These are phyloP conservation scores for Calocera cornea DNA, from an alignment of 768 basidiomycete genomes.

Conservation along the genomic window DNA sequence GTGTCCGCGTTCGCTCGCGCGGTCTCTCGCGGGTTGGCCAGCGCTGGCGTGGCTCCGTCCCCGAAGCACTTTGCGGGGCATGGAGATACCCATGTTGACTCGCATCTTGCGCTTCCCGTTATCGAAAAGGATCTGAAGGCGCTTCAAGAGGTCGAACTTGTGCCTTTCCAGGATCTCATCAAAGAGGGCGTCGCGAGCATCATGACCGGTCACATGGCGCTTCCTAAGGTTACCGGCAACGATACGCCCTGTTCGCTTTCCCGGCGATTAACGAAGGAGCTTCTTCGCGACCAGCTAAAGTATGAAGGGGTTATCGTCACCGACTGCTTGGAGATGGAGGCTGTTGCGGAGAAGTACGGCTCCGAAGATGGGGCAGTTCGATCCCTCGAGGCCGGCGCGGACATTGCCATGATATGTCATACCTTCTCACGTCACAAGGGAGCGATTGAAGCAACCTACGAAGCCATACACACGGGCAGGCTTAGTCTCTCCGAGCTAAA, in stretches of 20 bases:
- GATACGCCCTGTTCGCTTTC: constrained; percentile 50
- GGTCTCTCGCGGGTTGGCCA: constrained; percentile 36
- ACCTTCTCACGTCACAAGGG: constrained; percentile 39
- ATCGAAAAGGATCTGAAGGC: constrained; percentile 38
- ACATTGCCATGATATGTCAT: constrained; percentile 66
- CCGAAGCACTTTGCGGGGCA: constrained; percentile 66
- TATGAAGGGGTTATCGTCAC: constrained; percentile 53
- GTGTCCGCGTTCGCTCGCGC: constrained; percentile 39
- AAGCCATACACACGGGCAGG: constrained; percentile 34
- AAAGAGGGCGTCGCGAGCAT: constrained; percentile 36
- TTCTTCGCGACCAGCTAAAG: constrained; percentile 38
- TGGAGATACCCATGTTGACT: constrained; percentile 59
- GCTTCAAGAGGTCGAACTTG: constrained; percentile 38
- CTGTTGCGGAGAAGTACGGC: constrained; percentile 40
- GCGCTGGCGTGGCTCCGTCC: constrained; percentile 42
- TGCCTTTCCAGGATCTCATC: constrained; percentile 43
- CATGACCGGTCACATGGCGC: constrained; percentile 65
- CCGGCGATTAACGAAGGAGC: constrained; percentile 34
- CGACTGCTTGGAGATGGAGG: constrained; percentile 67
- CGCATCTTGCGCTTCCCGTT: constrained; percentile 50
- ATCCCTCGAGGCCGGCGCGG: constrained; percentile 49
- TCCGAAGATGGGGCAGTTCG: constrained; percentile 41
- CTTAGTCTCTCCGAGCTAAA: constrained; percentile 30
- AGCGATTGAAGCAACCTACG: constrained; percentile 39
- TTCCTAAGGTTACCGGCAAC: constrained; percentile 42